A percentile compares a stretch with the other conserved stretches of the same genome.
Evolutionary conservation across 1,284 basidiomycete species (phyloP).

Genomic region (Veloporphyrellus conicus): DNA sequence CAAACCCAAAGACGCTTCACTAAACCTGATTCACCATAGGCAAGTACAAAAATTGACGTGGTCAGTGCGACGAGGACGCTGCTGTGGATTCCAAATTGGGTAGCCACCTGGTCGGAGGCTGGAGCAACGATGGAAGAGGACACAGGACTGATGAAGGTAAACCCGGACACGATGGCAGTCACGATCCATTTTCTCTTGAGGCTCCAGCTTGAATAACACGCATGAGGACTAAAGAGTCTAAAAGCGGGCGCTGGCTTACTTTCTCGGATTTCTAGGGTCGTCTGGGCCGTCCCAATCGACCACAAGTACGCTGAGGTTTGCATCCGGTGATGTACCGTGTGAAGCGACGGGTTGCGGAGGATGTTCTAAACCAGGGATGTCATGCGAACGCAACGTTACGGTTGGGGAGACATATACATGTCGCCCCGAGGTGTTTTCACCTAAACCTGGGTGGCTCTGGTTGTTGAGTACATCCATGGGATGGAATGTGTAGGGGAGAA

Average conservation of each 20-base stretch:
- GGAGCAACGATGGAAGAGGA: constrained; percentile 67
- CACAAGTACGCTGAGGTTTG: constrained; percentile 12
- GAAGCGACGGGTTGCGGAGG: not conserved
- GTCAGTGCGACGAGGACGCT: constrained; percentile 52
- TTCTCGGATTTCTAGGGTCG: constrained; percentile 35
- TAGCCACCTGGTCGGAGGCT: constrained; percentile 50
- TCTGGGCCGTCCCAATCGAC: constrained; percentile 39
- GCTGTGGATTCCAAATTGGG: constrained; percentile 54
- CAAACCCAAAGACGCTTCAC: not conserved
- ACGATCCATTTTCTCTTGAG: constrained; percentile 47
- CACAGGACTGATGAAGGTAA: constrained; percentile 50
- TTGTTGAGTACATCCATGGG: too few species aligned
- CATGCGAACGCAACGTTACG: constrained; percentile 2
- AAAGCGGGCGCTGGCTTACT: constrained; percentile 20
- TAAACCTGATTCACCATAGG: constrained; percentile 45
- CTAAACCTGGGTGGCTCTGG: not conserved
- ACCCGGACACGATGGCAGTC: constrained; percentile 45
- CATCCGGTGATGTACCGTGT: not conserved
- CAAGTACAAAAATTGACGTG: constrained; percentile 66
- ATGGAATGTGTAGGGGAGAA: not conserved
- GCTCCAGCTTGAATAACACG: constrained; percentile 42
- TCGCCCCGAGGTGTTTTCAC: not conserved
- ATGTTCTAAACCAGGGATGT: not conserved
- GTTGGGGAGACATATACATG: constrained; percentile 7
- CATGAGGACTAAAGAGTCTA: not conserved